Base-by-base conservation (phyloP, 768 basidiomycete species). In the Macrolepiota albuminosa region DNA sequence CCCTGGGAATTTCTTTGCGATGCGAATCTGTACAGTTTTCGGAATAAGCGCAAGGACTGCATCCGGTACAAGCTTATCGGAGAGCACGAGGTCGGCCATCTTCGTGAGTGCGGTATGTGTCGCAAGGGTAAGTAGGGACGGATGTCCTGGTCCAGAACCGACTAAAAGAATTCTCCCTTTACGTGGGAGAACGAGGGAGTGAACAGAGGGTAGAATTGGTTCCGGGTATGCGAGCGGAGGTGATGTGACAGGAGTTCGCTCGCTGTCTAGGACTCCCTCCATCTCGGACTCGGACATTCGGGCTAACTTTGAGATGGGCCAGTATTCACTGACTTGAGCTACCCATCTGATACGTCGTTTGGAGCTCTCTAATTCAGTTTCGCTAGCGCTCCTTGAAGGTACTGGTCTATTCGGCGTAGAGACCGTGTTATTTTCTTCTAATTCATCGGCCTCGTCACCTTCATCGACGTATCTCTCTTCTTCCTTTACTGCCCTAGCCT, bases 1-100 rank as follows among this genome's bases (percentile, higher is more conserved):
- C 0, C 97, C 97, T 0, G 97, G 97, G 75, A 96, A 98, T 69
- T 99, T 99, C 64, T 89, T 88, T 18, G 97, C 97, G 66, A 98
- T 97, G 51, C 87, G 87, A 8, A 98, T 81, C 58, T 87, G 81
- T 0, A 88, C 82, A 31, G 76, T 73, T 6, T 78, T 71, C 0
- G 95, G 96, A 55, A 98, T 91, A 31, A 98, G 78, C 0, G 82
- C 86, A 21, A 99, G 85, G 9, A 99, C 89, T 8, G 88, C 85
- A 14, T 88, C 81, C 0, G 96, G 96, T 2, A 98, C 96, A 33
- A 99, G 89, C 68, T 99, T 99, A 76, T 99, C 97, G 14, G 94
- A 91, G 13, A 99, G 84, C 11, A 98, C 92, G 29, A 97, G 77
- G 63, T 96, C 87, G 1, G 95, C 93, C 33, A 85, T 80, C 57